A percentile compares a stretch with the other conserved stretches of the same genome.
These are phyloP conservation scores for Xerocomellus amylosporus DNA, from an alignment of 768 basidiomycete species.

Conservation along the genomic window DNA sequence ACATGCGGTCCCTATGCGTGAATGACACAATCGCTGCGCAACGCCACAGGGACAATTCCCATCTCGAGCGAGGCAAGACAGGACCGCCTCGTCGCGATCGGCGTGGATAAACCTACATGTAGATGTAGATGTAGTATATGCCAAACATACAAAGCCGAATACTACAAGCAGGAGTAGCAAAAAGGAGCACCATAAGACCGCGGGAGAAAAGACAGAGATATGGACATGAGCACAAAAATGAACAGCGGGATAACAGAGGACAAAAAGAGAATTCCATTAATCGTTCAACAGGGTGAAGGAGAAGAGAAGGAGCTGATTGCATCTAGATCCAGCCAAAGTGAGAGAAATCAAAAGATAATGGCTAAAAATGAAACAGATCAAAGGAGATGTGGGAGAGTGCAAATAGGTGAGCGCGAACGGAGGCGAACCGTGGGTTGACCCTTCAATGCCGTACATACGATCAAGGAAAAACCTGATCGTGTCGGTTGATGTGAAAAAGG, in stretches of 20 bases:
- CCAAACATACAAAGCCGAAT: slow-evolving; percentile 4
- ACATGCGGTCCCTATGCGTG: not conserved
- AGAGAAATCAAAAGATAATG: not conserved
- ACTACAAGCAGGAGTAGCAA: slow-evolving; percentile 3
- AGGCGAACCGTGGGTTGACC: not conserved
- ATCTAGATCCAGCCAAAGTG: slow-evolving; percentile 14
- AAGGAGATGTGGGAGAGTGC: not conserved
- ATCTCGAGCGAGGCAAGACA: too few relatives aligned
- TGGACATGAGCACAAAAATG: not conserved
- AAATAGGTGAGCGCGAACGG: not conserved
- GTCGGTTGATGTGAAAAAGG: not conserved
- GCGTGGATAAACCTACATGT: slow-evolving; percentile 1
- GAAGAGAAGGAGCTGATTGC: not conserved
- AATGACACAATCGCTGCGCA: too few relatives aligned
- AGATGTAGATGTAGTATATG: not conserved
- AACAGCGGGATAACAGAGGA: not conserved
- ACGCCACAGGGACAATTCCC: too few relatives aligned
- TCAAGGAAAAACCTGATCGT: not conserved
- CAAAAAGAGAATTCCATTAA: not conserved
- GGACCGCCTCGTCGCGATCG: not conserved
- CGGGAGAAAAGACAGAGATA: not conserved
- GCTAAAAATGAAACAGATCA: slow-evolving; percentile 5
- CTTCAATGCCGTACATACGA: not conserved
- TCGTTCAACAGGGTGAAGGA: not conserved
- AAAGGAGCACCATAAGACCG: not conserved